Evolutionary conservation across 345 rosid genomes (phyloP).

Genomic region (Salix dunnii): DNA sequence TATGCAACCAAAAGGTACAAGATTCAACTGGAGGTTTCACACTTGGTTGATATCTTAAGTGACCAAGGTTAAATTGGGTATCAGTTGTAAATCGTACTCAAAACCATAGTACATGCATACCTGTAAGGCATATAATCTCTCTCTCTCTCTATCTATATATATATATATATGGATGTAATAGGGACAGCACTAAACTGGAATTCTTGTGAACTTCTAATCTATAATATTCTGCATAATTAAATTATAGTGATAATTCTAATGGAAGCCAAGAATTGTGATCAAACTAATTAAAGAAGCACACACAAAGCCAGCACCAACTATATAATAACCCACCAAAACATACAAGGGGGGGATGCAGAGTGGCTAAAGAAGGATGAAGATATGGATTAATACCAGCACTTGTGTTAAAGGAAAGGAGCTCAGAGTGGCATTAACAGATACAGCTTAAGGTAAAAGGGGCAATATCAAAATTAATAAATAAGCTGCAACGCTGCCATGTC

Average conservation of each 20-base stretch:
- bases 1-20: background rate
- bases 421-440: background rate
- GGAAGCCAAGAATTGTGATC: background rate
- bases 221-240: background rate
- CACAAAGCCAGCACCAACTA: background rate
- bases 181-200: background rate
- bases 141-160: background rate
- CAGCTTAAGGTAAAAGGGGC: background rate
- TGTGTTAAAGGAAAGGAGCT: background rate
- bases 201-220: background rate
- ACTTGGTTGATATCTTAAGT: background rate
- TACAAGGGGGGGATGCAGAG: background rate
- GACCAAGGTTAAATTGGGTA: background rate
- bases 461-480: background rate
- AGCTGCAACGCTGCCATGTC: background rate
- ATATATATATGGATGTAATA: background rate
- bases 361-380: background rate
- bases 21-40: background rate
- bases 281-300: background rate
- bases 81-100: background rate
- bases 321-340: background rate
- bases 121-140: background rate
- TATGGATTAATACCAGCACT: background rate
- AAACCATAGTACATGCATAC: background rate
- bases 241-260: background rate